phyloP scores from a whole-genome alignment of 441 rosid species.

The Croton laevigatus region DNA sequence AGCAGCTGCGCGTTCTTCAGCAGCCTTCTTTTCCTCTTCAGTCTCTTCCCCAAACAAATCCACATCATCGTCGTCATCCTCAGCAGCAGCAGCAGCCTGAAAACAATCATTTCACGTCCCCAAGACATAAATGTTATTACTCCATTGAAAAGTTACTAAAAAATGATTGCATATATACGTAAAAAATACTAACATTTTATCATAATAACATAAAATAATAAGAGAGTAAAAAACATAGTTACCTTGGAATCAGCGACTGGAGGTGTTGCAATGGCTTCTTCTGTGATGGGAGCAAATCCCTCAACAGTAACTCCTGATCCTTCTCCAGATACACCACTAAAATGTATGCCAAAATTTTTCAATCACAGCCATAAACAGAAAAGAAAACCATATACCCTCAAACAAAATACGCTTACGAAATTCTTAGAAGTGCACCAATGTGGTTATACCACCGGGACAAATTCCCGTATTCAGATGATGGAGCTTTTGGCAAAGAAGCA shows the following conservation, averaged over 20 bases:
- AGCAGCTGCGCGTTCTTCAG: slow-evolving; percentile 90
- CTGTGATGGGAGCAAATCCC: slow-evolving; percentile 45
- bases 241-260: slow-evolving; percentile 61
- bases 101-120: not conserved
- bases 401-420: slow-evolving; percentile 55
- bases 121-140: too few species aligned
- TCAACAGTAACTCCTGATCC: slow-evolving; percentile 64
- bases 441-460: slow-evolving; percentile 76
- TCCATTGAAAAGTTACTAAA: too few species aligned
- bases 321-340: slow-evolving; percentile 69
- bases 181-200: too few species aligned
- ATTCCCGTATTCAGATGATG: slow-evolving; percentile 64
- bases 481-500: slow-evolving; percentile 54
- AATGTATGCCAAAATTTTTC: not conserved
- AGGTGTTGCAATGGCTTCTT: slow-evolving; percentile 60
- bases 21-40: slow-evolving; percentile 92
- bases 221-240: not conserved
- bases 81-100: slow-evolving; percentile 28
- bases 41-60: slow-evolving; percentile 93
- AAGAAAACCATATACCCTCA: not conserved
- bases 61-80: slow-evolving; percentile 69
- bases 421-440: slow-evolving; percentile 83
- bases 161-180: too few species aligned
- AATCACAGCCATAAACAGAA: too few species aligned
- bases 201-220: not conserved